Conservation (phyloP, 306 rosid species). For the Betula pendula region DNA sequence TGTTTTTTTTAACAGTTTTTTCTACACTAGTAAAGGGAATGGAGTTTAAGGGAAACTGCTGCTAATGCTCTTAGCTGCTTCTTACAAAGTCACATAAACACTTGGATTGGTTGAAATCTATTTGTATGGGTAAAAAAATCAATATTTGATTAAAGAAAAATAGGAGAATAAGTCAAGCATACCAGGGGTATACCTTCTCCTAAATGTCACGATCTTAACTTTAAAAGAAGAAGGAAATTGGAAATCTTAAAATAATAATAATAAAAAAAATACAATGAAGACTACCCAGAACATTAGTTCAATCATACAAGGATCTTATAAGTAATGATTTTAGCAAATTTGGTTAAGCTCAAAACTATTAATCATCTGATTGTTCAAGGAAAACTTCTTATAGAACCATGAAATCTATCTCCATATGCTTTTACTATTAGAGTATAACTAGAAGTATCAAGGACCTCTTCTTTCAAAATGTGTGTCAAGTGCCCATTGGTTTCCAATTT, state of each 20-base stretch:
- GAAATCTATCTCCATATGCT: neutral
- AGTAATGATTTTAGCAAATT: neutral
- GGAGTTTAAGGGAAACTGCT: no score
- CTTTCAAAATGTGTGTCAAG: neutral
- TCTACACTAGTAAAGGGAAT: no score
- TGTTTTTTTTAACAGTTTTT: no score
- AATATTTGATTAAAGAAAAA: neutral
- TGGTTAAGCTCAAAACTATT: neutral
- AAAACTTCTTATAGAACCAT: neutral
- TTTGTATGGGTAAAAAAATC: neutral
- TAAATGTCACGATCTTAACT: neutral
- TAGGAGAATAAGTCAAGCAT: neutral
- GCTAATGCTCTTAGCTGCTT: no score
- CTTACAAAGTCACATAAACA: constrained; percentile 5
- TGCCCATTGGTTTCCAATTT: constrained; percentile 6
- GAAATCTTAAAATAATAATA: neutral
- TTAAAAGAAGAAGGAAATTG: neutral
- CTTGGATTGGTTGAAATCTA: neutral
- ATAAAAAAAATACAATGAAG: neutral
- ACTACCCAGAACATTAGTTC: neutral
- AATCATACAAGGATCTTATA: constrained; percentile 6
- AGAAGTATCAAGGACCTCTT: neutral
- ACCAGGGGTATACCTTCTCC: neutral
- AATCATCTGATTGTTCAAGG: neutral
- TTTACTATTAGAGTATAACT: neutral